A percentile compares a stretch with the other conserved stretches of the same genome.
Evolutionary conservation across 176 grass and related monocot genomes (phyloP).

Genomic region (Paspalum notatum): DNA sequence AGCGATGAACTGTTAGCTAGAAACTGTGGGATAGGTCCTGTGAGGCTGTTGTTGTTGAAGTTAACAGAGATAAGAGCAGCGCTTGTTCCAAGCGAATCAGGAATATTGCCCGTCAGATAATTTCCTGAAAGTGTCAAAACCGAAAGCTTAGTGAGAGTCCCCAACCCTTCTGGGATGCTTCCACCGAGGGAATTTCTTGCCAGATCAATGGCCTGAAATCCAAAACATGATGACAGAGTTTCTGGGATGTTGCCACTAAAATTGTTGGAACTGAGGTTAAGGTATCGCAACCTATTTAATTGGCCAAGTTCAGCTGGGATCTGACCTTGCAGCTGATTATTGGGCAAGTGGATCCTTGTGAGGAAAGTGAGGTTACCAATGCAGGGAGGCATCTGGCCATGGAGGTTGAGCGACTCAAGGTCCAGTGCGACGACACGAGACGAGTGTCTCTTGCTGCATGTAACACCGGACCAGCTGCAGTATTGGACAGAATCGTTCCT

Average conservation of each 20-base stretch:
- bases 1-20: slow-evolving; percentile 20
- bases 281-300: neutral
- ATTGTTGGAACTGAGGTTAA: slow-evolving; percentile 10
- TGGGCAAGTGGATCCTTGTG: neutral
- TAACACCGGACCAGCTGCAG: slow-evolving; percentile 8
- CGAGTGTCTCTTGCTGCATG: neutral
- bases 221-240: neutral
- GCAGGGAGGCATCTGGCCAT: neutral
- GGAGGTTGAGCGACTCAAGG: neutral
- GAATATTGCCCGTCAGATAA: slow-evolving; percentile 26
- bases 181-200: neutral
- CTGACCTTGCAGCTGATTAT: neutral
- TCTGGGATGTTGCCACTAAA: neutral
- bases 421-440: neutral
- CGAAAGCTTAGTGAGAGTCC: too few relatives aligned
- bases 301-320: neutral
- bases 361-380: neutral
- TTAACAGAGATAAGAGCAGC: slow-evolving; percentile 14
- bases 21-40: neutral
- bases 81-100: slow-evolving; percentile 18
- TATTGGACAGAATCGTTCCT: neutral
- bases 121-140: slow-evolving; percentile 39
- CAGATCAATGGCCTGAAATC: neutral
- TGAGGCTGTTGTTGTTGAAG: slow-evolving; percentile 40
- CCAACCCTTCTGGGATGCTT: slow-evolving; percentile 23